Conservation (phyloP, 495 filamentous ascomycete species). For the Cetradonia linearis region DNA sequence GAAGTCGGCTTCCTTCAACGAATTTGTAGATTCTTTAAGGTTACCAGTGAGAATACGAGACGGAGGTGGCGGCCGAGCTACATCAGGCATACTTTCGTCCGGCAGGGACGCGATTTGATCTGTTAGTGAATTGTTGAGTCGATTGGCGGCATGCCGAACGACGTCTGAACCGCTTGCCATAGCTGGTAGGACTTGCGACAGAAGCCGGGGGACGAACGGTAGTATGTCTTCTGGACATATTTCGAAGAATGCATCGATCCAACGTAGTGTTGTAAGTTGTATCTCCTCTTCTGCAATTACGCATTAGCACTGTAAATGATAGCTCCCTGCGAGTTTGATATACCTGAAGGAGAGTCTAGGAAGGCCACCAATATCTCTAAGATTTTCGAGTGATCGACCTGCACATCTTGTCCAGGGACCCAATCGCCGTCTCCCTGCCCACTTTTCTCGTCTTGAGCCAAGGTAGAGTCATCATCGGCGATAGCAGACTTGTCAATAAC, state of each 20-base stretch:
- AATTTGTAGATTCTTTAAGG: slow-evolving; percentile 41
- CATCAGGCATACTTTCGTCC: slow-evolving; percentile 53
- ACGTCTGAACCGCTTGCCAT: slow-evolving; percentile 85
- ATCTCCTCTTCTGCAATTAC: slow-evolving; percentile 66
- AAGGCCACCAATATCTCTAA: slow-evolving; percentile 87
- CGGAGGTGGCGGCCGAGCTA: slow-evolving; percentile 27
- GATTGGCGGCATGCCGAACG: slow-evolving; percentile 77
- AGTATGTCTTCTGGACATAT: slow-evolving; percentile 98
- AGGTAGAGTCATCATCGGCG: slow-evolving; percentile 49
- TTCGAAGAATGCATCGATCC: slow-evolving; percentile 94
- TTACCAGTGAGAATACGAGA: slow-evolving; percentile 31
- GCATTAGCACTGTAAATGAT: neutral
- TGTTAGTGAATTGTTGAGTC: slow-evolving; percentile 82
- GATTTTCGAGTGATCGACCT: slow-evolving; percentile 85
- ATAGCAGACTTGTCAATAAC: slow-evolving; percentile 39
- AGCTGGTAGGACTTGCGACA: slow-evolving; percentile 86
- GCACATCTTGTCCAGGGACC: slow-evolving; percentile 94
- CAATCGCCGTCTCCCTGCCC: slow-evolving; percentile 74
- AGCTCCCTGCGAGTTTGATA: slow-evolving; percentile 17
- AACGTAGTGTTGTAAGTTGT: slow-evolving; percentile 78
- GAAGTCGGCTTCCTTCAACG: slow-evolving; percentile 33
- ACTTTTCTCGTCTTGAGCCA: slow-evolving; percentile 50
- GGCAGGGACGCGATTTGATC: slow-evolving; percentile 84
- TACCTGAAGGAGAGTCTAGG: slow-evolving; percentile 73
- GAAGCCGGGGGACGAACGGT: slow-evolving; percentile 79